Percentiles rank a stretch among this genome's conserved stretches.
Conservation (phyloP, 192 early-diverging fungal genomes). For the Backusella morwellensis region DNA sequence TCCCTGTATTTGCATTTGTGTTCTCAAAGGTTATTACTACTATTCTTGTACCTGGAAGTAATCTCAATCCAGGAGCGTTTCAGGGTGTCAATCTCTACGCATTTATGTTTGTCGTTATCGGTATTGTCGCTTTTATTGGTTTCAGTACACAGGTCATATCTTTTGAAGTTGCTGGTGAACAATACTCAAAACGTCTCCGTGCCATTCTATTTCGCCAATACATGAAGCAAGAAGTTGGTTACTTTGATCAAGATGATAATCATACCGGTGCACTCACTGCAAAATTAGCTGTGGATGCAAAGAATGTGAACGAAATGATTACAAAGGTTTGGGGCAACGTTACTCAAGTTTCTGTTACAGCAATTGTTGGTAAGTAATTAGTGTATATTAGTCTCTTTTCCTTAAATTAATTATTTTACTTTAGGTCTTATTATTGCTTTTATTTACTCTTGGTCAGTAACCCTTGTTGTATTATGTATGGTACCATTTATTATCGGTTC, state of each 20-base stretch:
- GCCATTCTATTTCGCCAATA: conserved; percentile 60
- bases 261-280: conserved; percentile 76
- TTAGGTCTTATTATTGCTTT: conserved; percentile 61
- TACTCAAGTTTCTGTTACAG: conserved; percentile 31
- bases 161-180: conserved; percentile 30
- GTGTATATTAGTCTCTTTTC: not conserved
- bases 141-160: conserved; percentile 1
- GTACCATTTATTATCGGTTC: conserved; percentile 57
- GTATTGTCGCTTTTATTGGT: conserved; percentile 20
- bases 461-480: conserved; percentile 66
- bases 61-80: conserved; percentile 20
- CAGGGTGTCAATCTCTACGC: conserved; percentile 25
- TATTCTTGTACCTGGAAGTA: conserved; percentile 31
- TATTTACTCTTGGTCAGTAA: conserved; percentile 72
- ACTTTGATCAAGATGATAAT: conserved; percentile 77
- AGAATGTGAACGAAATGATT: conserved; percentile 47
- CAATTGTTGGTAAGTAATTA: conserved; percentile 14
- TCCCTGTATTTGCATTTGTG: conserved; percentile 73
- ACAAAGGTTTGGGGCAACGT: conserved; percentile 45
- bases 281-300: conserved; percentile 76
- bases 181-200: conserved; percentile 13
- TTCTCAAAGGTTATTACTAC: conserved; percentile 52
- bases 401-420: not conserved
- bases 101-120: conserved; percentile 24
- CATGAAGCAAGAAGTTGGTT: conserved; percentile 81